phyloP scores from a whole-genome alignment of 2,329 filamentous ascomycete genomes.

The Aspergillus ibericus region DNA sequence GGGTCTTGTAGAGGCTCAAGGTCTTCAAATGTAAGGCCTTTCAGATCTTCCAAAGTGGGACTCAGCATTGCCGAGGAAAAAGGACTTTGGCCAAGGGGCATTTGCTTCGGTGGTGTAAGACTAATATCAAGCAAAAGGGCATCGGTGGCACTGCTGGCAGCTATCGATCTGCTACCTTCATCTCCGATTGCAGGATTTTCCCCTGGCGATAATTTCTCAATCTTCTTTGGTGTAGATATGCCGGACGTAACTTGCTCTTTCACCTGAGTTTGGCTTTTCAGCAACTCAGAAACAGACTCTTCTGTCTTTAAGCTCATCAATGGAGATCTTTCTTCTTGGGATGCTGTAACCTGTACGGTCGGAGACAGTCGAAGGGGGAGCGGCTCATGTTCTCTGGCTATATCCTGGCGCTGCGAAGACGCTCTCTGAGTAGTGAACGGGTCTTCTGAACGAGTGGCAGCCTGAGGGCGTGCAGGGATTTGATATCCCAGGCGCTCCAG shows the following conservation, averaged over 20 bases:
- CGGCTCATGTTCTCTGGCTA: neutral
- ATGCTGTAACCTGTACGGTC: neutral
- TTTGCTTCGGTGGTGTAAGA: constrained; percentile 11
- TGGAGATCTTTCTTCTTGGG: neutral
- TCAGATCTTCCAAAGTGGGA: constrained; percentile 20
- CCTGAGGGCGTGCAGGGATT: neutral
- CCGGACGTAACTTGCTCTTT: neutral
- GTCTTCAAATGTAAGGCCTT: constrained; percentile 22
- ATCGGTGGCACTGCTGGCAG: neutral
- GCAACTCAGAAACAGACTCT: neutral
- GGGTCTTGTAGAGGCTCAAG: no score
- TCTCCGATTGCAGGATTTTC: neutral
- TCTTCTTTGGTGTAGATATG: neutral
- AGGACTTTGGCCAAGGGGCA: neutral
- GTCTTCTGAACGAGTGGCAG: neutral
- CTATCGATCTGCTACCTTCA: neutral
- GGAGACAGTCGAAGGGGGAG: neutral
- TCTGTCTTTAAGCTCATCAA: neutral
- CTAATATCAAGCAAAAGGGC: constrained; percentile 25
- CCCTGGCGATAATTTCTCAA: neutral
- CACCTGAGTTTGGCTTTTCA: neutral
- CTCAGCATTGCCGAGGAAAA: constrained; percentile 5
- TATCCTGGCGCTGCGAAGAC: neutral
- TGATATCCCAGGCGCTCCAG: neutral
- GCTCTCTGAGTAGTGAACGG: neutral